These are phyloP conservation scores for Phytophthora meadii DNA, from an alignment of 352 stramenopile species.

Conservation along the genomic window DNA sequence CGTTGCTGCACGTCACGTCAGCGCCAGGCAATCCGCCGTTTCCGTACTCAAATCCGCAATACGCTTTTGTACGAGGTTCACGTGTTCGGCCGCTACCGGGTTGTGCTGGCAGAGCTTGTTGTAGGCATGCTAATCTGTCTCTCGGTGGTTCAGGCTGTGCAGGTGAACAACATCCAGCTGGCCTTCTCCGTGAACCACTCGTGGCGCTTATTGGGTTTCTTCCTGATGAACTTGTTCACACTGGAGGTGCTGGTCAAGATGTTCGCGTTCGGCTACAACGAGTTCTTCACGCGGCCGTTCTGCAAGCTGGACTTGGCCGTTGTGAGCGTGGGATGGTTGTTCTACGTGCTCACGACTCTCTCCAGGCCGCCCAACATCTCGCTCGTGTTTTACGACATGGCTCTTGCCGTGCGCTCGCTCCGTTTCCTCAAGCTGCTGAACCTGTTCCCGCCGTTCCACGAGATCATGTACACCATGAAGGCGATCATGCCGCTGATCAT, in stretches of 20 bases:
- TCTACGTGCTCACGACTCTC: conserved; percentile 79
- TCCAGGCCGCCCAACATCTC: conserved; percentile 67
- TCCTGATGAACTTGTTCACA: conserved; percentile 75
- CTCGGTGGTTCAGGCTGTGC: conserved; percentile 78
- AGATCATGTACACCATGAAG: conserved; percentile 88
- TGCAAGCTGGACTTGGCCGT: conserved; percentile 81
- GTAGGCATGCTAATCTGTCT: conserved; percentile 80
- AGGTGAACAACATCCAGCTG: conserved; percentile 85
- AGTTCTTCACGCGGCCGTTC: conserved; percentile 84
- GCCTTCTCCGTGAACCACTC: conserved; percentile 78
- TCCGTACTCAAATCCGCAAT: conserved; percentile 58
- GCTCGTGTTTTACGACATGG: conserved; percentile 80
- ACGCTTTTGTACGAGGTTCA: conserved; percentile 69
- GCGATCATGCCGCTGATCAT: conserved; percentile 81
- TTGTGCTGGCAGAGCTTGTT: conserved; percentile 77
- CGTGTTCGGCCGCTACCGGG: conserved; percentile 67
- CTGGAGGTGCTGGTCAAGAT: conserved; percentile 80
- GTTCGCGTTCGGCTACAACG: conserved; percentile 77
- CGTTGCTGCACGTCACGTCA: conserved; percentile 52
- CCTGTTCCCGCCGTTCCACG: conserved; percentile 82
- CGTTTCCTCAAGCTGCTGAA: conserved; percentile 87
- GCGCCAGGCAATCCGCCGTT: conserved; percentile 58
- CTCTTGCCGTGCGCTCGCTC: conserved; percentile 75
- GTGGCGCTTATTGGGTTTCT: conserved; percentile 78
- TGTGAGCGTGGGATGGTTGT: conserved; percentile 77